Evolutionary conservation across 257 asterid species (phyloP), one percentile per base, ranked within the genome.

Genomic region (Forsythia suspensa): DNA sequence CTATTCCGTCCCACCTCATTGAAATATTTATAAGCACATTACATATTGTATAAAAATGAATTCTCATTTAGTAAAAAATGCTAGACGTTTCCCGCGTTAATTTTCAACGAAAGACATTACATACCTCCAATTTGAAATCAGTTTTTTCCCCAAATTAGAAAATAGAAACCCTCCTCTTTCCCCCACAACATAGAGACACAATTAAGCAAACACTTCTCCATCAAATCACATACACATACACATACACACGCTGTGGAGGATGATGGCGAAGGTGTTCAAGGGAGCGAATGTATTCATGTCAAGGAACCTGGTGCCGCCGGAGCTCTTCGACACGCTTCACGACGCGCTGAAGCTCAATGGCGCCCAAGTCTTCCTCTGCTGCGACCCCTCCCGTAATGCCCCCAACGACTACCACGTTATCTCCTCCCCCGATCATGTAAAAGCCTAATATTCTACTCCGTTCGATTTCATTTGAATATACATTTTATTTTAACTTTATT

Each of bases 291-390:
- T 92, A 12, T 94, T 85, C 85, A 82, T 96, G 92, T 96, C 99
- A 36, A 86, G 97, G 57, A 92, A 85, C 65, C 87, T 96, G 72
- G 97, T 96, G 20, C 99, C 97, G 65, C 97, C 99, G 66, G 99
- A 96, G 88, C 83, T 84, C 52, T 96, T 90, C 84, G 99, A 96
- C 80, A 81, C 97, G 72, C 96, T 96, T 74, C 98, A 92, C 90
- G 98, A 92, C 79, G 97, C 98, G 18, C 84, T 96, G 81, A 93
- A 92, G 89, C 96, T 86, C 85, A 96, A 91, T 69, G 98, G 99
- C 66, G 99, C 99, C 13, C 83, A 88, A 75, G 86, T 96, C 61
- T 73, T 93, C 41, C 94, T 91, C 76, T 93, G 98, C 86, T 96
- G 98, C 79, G 97, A 96, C 46, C 97, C 99, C 72, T 83, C 95